Evolutionary conservation across 495 filamentous ascomycete genomes (phyloP), one percentile per base, ranked within the genome.

Genomic region (Daldinia bambusicola): DNA sequence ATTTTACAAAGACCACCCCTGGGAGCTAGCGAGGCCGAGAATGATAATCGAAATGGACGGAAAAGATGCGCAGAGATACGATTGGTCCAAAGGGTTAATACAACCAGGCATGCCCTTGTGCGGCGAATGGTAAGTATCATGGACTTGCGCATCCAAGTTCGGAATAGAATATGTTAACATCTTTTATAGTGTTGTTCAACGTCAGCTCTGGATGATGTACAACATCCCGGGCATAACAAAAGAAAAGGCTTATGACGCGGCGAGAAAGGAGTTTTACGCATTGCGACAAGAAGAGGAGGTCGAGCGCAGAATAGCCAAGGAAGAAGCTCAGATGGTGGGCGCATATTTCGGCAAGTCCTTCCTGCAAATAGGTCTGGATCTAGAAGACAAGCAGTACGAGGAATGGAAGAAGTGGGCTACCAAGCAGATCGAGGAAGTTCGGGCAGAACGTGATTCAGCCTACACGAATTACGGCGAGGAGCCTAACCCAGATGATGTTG

Each of bases 1-100:
- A 31, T 99, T 98, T 83, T 98, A 91, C 82, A 85, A 84, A 66
- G 94, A 99, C 79, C 95, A 99, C 80, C 95, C 95, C 4, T 99
- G 95, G 95, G 95, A 99, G 78, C 84, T 99, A 74, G 95, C 96
- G 32, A 86, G 95, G 69, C 95, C 95, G 57, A 85, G 90, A 70
- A 85, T 97, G 67, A 79, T 99, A 30, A 81, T 97, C 12, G 95
- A 99, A 81, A 85, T 89, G 74, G 89, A 94, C 75, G 95, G 95
- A 30, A 91, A 88, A 76, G 95, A 99, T 77, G 85, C 82, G 40
- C 84, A 88, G 70, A 83, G 81, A 53, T 88, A 88, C 63, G 86
- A 98, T 79, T 99, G 95, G 92, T 90, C 90, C 69, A 89, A 82
- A 74, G 83, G 83, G 9, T 80, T 97, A 63, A 80, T 82, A 77